Base-by-base conservation (phyloP, 2,329 filamentous ascomycete genomes). In the Cercospora beticola region DNA sequence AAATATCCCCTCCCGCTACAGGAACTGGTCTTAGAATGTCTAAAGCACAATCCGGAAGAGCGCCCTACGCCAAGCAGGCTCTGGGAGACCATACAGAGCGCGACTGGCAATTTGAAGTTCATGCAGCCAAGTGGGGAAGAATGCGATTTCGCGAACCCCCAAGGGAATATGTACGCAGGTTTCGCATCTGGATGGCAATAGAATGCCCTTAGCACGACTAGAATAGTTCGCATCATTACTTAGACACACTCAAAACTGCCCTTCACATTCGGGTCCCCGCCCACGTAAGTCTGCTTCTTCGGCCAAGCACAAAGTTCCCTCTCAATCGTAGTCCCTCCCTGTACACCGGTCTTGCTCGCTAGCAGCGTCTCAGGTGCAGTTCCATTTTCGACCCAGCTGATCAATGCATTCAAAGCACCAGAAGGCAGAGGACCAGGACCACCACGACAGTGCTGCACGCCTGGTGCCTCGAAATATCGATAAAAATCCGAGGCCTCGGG, bases 401-500 rank as follows among this genome's bases (percentile, higher is more conserved):
- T 68, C 26, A 76, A 62, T 9, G 65, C 52, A 1, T 67, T 69
- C 5, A 77, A 61, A 8, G 70, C 69, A 33, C 69, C 66, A 9
- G 4, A 54, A 9, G 77, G 77, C 9, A 70, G 60, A 18, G 71
- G 69, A 1, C 77, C 80, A 18, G 40, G 18, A 0, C 80, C 80
- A 14, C 75, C 77, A 6, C 14, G n/a, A 54, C 81, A 82, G 65
- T 83, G 79, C 10, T 40, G 71, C 0, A 79, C 77, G 4, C 81
- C 81, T 2, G 81, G 81, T 6, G 78, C 79, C n/a, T 77, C 71
- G 49, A 81, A 83, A 46, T 77, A 75, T 6, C 80, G 78, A 64
- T 78, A 82, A 67, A 75, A 82, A 33, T 80, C 77, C 4, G 67
- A 58, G 0, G 75, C 74, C 2, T 74, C 40, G 0, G 76, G 67